These are phyloP conservation scores for Chrysochromulina tobinii DNA, from an alignment of 78 protist species.

Conservation along the genomic window DNA sequence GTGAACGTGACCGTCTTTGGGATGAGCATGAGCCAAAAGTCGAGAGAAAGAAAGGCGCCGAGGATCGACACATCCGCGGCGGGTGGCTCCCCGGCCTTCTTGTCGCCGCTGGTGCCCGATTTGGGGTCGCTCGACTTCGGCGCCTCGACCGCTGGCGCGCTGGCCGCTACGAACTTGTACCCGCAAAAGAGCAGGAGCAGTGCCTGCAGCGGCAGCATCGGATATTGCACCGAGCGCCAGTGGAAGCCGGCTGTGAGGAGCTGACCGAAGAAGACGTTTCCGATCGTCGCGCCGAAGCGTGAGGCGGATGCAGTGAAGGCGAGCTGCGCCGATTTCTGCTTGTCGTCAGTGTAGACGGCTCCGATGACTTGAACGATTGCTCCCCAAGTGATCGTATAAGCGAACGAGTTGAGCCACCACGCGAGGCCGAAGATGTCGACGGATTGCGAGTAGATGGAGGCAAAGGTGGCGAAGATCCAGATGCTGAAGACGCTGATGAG, in stretches of 20 bases:
- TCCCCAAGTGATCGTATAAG: conserved; percentile 14
- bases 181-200: not conserved
- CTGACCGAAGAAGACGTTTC: not conserved
- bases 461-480: not conserved
- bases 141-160: not conserved
- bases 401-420: not conserved
- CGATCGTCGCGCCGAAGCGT: not conserved
- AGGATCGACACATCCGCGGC: not conserved
- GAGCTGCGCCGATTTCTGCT: not conserved
- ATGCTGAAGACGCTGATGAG: not conserved
- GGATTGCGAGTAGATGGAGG: not conserved
- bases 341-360: not conserved
- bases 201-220: not conserved
- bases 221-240: not conserved
- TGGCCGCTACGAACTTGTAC: not conserved
- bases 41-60: not conserved
- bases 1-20: not conserved
- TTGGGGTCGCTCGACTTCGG: not conserved
- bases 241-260: not conserved
- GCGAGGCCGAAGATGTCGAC: not conserved
- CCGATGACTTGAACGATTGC: not conserved
- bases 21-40: not conserved
- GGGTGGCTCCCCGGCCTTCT: no score
- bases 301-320: not conserved
- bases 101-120: no score